Percentiles rank a stretch among this genome's conserved stretches.
These are phyloP conservation scores for Schoenoplectus tabernaemontani DNA, from an alignment of 202 grass and related monocot species.

Conservation along the genomic window DNA sequence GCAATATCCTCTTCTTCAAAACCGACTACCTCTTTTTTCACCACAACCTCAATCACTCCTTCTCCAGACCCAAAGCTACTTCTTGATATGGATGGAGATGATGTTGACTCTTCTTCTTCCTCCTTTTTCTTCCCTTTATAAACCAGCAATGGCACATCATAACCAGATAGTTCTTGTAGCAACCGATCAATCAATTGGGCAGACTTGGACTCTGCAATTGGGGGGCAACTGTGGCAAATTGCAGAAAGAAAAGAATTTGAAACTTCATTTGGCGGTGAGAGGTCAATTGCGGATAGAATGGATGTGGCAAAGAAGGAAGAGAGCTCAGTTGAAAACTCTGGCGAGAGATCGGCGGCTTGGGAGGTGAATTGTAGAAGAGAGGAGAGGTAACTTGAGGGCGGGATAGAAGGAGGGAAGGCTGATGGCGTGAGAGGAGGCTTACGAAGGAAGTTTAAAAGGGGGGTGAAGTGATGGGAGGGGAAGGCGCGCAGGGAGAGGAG, in stretches of 20 bases:
- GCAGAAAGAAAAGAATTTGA: constrained; percentile 19
- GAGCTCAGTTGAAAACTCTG: constrained; percentile 44
- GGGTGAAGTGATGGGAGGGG: constrained; percentile 32
- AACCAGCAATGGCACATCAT: constrained; percentile 33
- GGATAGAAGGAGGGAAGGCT: constrained; percentile 46
- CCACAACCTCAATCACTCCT: constrained; percentile 31
- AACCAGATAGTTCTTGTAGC: constrained; percentile 53
- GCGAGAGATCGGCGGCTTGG: constrained; percentile 28
- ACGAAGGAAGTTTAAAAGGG: constrained; percentile 47
- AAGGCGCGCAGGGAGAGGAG: constrained; percentile 53
- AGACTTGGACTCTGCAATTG: constrained; percentile 35
- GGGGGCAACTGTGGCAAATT: constrained; percentile 29
- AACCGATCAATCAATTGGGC: constrained; percentile 47
- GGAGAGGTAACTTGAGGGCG: constrained; percentile 16
- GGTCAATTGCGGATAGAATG: constrained; percentile 35
- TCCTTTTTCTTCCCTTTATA: constrained; percentile 72
- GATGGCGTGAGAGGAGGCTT: constrained; percentile 35
- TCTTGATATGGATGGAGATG: constrained; percentile 5
- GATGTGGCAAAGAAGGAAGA: constrained; percentile 53
- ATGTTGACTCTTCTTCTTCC: constrained; percentile 16
- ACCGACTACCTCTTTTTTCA: constrained; percentile 41
- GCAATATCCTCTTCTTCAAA: constrained; percentile 78
- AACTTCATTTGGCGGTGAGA: constrained; percentile 17
- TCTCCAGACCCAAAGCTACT: constrained; percentile 27
- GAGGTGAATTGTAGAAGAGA: constrained; percentile 36